Evolutionary conservation across 2,329 filamentous ascomycete genomes (phyloP), one percentile per base, ranked within the genome.

Genomic region (Phialophora tarda): DNA sequence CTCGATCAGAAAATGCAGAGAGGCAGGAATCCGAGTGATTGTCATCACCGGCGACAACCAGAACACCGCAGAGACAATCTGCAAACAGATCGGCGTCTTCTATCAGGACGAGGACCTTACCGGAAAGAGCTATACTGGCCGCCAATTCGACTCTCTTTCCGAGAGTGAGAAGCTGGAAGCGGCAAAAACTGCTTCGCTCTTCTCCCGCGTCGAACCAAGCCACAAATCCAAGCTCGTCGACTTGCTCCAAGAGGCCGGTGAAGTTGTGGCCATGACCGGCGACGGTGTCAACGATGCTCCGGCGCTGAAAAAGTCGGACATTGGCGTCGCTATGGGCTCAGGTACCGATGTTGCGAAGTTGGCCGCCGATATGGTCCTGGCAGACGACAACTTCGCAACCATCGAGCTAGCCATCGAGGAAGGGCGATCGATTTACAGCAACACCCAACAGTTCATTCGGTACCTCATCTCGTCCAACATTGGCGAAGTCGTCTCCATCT

Each of bases 391-490:
- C 84, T 99, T 99, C 79, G 95, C 95, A 69, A 99, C 95, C 3
- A 99, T 99, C 73, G 92, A 97, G 78, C 85, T 92, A 63, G 95
- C 95, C 58, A 93, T 99, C 70, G 95, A 99, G 78, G 95, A 99
- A 81, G 95, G 95, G 62, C 91, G 95, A 69, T 93, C 93, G 70
- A 99, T 99, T 81, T 99, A 97, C 86, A 98, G 95, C 89, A 99
- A 99, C 85, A 99, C 95, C 5, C 95, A 99, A 78, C 95, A 99
- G 78, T 99, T 99, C 81, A 99, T 99, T 81, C 92, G 96, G 58
- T 99, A 99, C 79, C 86, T 99, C 68, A 99, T 99, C 78, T 98
- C 94, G 8, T 98, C 94, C 71, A 99, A 99, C 83, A 99, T 99
- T 72, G 96, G 95, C 74, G 95, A 99, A 79, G 95, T 99, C 41